Evolutionary conservation across 495 filamentous ascomycete genomes (phyloP), one percentile per base, ranked within the genome.

Genomic region (Podospora bellae-mahoneyi): DNA sequence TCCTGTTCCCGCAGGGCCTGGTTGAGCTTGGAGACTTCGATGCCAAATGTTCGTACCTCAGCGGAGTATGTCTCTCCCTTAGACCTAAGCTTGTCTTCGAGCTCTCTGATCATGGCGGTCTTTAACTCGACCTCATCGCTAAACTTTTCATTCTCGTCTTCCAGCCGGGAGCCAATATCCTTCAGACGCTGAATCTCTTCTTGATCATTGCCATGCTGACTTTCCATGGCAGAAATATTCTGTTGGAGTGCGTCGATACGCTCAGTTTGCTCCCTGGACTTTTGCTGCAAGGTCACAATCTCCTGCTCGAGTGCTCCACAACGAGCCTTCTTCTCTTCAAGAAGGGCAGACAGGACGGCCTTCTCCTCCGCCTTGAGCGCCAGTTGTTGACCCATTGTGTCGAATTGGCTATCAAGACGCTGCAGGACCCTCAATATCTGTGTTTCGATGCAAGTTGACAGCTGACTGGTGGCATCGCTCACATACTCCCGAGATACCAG

Each of bases 1-100:
- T 77, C 74, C 48, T 72, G 69, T 13, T 72, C 69, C 26, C 65
- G 61, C 5, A 77, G 7, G n/a, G 66, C 23, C 26, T 76, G 69
- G 18, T 66, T 65, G 19, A 77, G 68, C 32, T 71, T 68, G 5
- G 65, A 39, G 18, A 72, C 39, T n/a, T 68, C 65, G 15, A 54
- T 53, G 7, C 58, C 48, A 58, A 65, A 68, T 0, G 44, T 64
- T 23, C 71, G 19, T 6, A 71, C 5, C 7, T 72, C 67, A 19
- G 58, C 13, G 23, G 64, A 48, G 34, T 69, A 64, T 7, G 48
- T 34, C 30, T 69, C 54, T 19, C 74, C 65, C n/a, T 66, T 71
- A 23, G 39, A 57, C 10, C 63, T 44, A 3, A 77, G 64, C 13
- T 68, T 64, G 19, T 59, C 59, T 27, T 73, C 69, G 0, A 77